Conservation (phyloP, 2,329 filamentous ascomycete species). For the Arthrobotrys pseudoclavata region DNA sequence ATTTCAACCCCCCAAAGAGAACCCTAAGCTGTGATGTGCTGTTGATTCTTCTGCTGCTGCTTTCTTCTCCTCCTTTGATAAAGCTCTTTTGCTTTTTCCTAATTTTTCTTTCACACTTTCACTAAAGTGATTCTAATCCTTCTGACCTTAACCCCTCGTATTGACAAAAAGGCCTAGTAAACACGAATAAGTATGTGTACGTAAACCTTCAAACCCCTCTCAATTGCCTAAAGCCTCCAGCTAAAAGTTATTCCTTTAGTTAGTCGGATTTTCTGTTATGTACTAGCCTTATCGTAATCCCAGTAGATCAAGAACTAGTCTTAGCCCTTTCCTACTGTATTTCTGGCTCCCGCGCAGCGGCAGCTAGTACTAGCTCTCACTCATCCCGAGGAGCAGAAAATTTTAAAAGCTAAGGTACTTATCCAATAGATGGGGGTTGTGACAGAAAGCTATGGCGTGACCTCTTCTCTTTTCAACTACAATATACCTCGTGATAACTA, state of each 20-base stretch:
- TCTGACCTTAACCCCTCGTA: neutral
- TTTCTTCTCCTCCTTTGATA: constrained; percentile 1
- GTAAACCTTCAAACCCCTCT: constrained; percentile 13
- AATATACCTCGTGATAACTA: constrained; percentile 13
- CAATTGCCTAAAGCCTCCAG: neutral
- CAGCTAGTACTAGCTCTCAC: constrained; percentile 48
- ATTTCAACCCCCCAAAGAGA: constrained; percentile 8
- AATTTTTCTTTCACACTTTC: neutral
- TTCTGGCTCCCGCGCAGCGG: constrained; percentile 51
- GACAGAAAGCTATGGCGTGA: constrained; percentile 14
- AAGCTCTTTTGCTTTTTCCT: constrained; percentile 13
- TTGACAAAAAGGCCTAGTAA: neutral
- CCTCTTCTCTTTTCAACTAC: neutral
- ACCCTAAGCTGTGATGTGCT: neutral
- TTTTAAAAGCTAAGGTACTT: neutral
- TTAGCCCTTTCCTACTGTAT: constrained; percentile 2
- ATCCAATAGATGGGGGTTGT: constrained; percentile 11
- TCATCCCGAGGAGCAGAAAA: constrained; percentile 24
- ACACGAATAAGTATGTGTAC: constrained; percentile 5
- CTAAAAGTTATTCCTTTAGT: constrained; percentile 16
- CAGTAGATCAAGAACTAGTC: constrained; percentile 7
- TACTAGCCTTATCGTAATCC: constrained; percentile 28
- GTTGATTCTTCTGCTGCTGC: neutral
- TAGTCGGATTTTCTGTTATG: neutral
- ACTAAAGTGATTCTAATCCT: constrained; percentile 6